Conservation (phyloP, 2,329 filamentous ascomycete genomes). For the Talaromyces pinophilus region DNA sequence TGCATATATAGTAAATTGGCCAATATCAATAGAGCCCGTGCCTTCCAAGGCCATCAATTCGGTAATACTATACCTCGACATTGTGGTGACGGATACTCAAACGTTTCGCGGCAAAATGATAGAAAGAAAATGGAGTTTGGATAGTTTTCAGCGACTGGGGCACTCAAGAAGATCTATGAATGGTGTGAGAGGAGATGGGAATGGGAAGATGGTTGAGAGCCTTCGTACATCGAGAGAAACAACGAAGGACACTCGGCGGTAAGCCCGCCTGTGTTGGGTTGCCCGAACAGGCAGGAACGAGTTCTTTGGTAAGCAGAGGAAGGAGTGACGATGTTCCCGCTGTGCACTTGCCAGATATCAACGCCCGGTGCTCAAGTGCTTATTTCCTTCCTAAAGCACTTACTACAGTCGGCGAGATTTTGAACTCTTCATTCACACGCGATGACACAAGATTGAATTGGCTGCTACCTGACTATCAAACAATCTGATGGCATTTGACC, state of each 20-base stretch:
- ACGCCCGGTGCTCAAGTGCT: background rate
- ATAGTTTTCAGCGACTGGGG: background rate
- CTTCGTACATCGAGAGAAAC: background rate
- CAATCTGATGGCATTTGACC: constrained; percentile 51
- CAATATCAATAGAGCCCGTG: constrained; percentile 31
- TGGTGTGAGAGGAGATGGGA: constrained; percentile 1
- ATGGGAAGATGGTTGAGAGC: background rate
- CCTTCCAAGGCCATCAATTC: constrained; percentile 40
- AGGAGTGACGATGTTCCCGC: constrained; percentile 6
- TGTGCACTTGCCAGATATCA: constrained; percentile 12
- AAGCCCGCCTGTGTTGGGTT: background rate
- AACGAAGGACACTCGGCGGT: background rate
- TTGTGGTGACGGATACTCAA: constrained; percentile 12
- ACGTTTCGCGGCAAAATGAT: background rate
- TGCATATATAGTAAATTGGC: constrained; percentile 33
- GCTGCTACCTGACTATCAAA: constrained; percentile 38
- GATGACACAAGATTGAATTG: background rate
- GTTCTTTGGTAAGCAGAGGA: background rate
- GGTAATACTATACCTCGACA: constrained; percentile 41
- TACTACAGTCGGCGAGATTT: background rate
- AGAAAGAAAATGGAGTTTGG: background rate
- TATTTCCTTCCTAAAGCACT: background rate
- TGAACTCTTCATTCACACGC: background rate
- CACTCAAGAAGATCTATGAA: constrained; percentile 10
- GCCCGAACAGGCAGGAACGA: background rate